Evolutionary conservation across 208 protist species (phyloP).

Genomic region (Acanthamoeba culbertsoni): DNA sequence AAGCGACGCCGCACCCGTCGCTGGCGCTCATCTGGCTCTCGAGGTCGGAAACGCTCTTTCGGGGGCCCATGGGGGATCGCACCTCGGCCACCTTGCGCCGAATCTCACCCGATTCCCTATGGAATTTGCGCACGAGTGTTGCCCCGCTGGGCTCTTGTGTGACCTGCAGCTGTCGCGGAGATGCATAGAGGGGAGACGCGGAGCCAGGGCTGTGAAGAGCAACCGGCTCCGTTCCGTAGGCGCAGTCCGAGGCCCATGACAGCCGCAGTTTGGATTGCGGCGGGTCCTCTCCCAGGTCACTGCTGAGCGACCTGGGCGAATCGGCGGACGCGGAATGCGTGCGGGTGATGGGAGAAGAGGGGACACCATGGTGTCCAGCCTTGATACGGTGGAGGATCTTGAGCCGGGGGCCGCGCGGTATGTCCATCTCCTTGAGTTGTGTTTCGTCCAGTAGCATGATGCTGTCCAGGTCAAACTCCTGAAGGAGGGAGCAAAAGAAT

Average conservation of each 20-base stretch:
- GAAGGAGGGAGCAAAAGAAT: neutral
- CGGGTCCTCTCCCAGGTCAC: no score
- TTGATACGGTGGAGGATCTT: constrained; percentile 34
- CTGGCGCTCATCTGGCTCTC: neutral
- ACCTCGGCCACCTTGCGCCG: neutral
- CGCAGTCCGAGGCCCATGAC: neutral
- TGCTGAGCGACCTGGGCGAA: neutral
- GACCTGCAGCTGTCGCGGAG: neutral
- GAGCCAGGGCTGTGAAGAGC: neutral
- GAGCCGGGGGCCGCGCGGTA: neutral
- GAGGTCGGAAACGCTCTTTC: neutral
- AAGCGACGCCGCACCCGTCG: neutral
- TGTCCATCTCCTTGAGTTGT: constrained; percentile 38
- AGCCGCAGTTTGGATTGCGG: no score
- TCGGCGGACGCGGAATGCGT: neutral
- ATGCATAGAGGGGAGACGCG: neutral
- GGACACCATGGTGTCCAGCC: neutral
- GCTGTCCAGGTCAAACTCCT: constrained; percentile 25
- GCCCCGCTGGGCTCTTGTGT: neutral
- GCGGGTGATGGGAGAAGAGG: neutral
- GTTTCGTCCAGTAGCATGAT: constrained; percentile 43
- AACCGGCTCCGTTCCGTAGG: neutral
- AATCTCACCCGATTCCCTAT: neutral
- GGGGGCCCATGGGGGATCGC: neutral
- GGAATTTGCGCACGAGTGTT: neutral